These are phyloP conservation scores for Aspergillus oerlinghausenensis DNA, from an alignment of 2,329 filamentous ascomycete genomes.

Conservation along the genomic window DNA sequence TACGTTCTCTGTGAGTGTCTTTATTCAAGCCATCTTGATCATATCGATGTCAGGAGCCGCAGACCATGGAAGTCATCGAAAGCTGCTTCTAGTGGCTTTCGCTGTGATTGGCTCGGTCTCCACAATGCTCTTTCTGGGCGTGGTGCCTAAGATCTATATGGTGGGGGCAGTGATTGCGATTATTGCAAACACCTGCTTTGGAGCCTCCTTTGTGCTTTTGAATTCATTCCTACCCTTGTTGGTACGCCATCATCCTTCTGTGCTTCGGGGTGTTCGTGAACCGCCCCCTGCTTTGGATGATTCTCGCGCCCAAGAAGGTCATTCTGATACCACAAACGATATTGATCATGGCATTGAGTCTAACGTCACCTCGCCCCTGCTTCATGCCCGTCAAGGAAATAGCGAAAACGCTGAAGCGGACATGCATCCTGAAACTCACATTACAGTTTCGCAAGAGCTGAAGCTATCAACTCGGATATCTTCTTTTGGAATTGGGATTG, in stretches of 20 bases:
- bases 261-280: constrained; percentile 30
- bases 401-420: constrained; percentile 3
- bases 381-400: constrained; percentile 13
- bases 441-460: constrained; percentile 58
- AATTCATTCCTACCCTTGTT: constrained; percentile 93
- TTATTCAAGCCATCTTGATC: constrained; percentile 83
- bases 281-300: not conserved
- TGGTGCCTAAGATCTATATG: constrained; percentile 70
- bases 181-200: constrained; percentile 88
- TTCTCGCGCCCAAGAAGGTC: not conserved
- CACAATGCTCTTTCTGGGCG: constrained; percentile 83
- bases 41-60: constrained; percentile 95
- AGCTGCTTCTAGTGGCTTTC: constrained; percentile 80
- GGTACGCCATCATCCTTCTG: constrained; percentile 73
- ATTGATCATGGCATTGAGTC: not conserved
- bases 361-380: constrained; percentile 25
- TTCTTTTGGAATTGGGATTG: constrained; percentile 86
- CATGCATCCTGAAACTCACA: not conserved
- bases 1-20: constrained; percentile 87
- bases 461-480: constrained; percentile 85
- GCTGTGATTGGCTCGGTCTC: constrained; percentile 73
- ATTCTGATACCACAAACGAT: constrained; percentile 10
- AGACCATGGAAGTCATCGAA: constrained; percentile 88
- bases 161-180: constrained; percentile 81
- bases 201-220: constrained; percentile 87